Base-by-base conservation (phyloP, 352 stramenopile genomes). In the Globisporangium carolinianum region DNA sequence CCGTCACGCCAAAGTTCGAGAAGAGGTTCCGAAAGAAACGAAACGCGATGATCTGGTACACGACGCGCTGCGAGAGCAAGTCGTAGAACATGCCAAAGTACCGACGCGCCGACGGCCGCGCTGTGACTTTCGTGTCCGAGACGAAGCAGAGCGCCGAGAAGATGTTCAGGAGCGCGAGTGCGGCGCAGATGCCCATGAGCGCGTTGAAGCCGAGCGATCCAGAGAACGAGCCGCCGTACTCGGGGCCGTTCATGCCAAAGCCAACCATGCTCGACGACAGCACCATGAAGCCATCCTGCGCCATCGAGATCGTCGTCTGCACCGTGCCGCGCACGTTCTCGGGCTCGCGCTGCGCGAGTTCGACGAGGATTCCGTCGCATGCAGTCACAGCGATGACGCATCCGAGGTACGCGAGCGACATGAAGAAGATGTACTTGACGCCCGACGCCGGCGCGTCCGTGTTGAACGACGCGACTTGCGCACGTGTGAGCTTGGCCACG, bases 351-450 rank as follows among this genome's bases (percentile, higher is more conserved):
- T 83, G 72, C 12, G 73, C 65, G 2, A 87, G 35, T 53, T 87
- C 71, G 37, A 89, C 69, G 56, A 86, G 72, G 59, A 85, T 68
- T 4, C 80, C 83, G 62, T 94, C 78, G 14, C 73, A 68, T 12
- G 84, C 77, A 0, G 85, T 75, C 62, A 88, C 85, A 10, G 83
- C 79, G 48, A 91, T 85, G 46, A 93, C 78, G 39, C 83, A 86
- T 41, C 83, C 83, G 24, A 91, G 17, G 54, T 87, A 86, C 3
- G 86, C 82, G 3, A 91, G 49, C 53, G 89, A 78, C 58, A 95
- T 76, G 38, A 85, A 65, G 41, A 87, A 51, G 12, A 87, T 71
- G 66, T 79, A 73, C 56, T 80, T 78, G 48, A 70, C 67, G 6
- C 76, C 77, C 14, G 61, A 59, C 45, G 73, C 53, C 1, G 66